These are phyloP conservation scores for Eucalyptus tenuipes DNA, from an alignment of 345 rosid genomes.

Conservation along the genomic window DNA sequence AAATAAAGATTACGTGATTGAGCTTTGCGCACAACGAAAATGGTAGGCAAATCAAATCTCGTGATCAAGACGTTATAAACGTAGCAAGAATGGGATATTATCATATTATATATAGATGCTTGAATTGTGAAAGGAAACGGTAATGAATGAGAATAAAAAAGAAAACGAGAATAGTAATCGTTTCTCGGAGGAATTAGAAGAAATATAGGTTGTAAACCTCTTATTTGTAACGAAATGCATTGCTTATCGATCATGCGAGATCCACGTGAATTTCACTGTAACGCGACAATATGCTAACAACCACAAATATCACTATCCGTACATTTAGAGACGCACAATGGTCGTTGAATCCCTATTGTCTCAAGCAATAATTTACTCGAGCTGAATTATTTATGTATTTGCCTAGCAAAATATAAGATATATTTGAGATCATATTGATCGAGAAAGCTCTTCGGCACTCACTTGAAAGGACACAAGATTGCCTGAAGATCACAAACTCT, in stretches of 20 bases:
- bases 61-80: background rate
- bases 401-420: background rate
- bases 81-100: background rate
- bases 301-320: background rate
- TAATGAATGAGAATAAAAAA: background rate
- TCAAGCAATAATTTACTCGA: background rate
- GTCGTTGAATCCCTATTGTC: background rate
- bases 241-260: background rate
- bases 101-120: background rate
- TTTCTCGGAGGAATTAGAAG: background rate
- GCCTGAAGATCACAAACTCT: background rate
- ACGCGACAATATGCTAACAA: fast-evolving
- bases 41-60: background rate
- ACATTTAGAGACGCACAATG: fast-evolving
- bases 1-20: background rate
- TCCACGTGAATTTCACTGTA: background rate
- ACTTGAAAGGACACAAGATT: background rate
- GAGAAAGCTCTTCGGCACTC: background rate
- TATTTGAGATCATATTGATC: background rate
- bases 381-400: background rate
- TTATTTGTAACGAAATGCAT: background rate
- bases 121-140: background rate
- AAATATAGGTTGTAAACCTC: background rate
- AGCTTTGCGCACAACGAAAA: background rate
- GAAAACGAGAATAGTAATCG: background rate